A percentile compares a stretch with the other conserved stretches of the same genome.
Conservation (phyloP, 208 protist genomes). For the Vickermania spadyakhi region DNA sequence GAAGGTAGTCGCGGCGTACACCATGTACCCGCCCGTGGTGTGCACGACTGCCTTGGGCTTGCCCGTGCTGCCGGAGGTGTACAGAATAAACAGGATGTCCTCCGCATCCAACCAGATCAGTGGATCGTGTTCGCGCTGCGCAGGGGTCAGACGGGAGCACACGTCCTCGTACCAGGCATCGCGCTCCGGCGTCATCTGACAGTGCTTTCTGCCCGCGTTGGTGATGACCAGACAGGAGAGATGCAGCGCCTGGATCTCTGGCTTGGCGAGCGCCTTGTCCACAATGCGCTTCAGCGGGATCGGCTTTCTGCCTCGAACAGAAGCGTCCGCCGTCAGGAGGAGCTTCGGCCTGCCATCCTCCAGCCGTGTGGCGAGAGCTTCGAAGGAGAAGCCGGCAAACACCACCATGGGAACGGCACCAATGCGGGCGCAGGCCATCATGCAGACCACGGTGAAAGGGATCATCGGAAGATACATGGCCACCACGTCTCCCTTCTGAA, state of each 20-base stretch:
- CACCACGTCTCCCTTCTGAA: conserved; percentile 91
- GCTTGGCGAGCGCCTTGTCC: conserved; percentile 63
- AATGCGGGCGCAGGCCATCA: conserved; percentile 98
- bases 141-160: conserved; percentile 14
- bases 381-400: conserved; percentile 77
- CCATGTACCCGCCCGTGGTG: conserved; percentile 92
- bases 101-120: conserved; percentile 91
- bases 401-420: conserved; percentile 85
- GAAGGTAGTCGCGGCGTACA: conserved; percentile 89
- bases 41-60: conserved; percentile 96
- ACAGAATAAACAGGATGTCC: conserved; percentile 96
- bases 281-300: conserved; percentile 87
- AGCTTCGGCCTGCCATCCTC: conserved; percentile 50
- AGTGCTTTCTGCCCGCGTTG: conserved; percentile 25
- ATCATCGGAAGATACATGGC: conserved; percentile 97
- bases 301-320: conserved; percentile 73
- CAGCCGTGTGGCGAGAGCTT: conserved; percentile 49
- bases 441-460: conserved; percentile 79
- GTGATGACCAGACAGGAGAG: conserved; percentile 43
- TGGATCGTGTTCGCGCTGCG: conserved; percentile 35
- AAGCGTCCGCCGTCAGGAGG: conserved; percentile 76
- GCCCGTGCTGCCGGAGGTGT: conserved; percentile 97
- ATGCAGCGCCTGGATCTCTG: conserved; percentile 12
- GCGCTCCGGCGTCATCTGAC: conserved; percentile 41
- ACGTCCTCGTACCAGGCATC: conserved; percentile 74